Base-by-base conservation (phyloP, 768 basidiomycete species). In the Psilocybe cyanescens region DNA sequence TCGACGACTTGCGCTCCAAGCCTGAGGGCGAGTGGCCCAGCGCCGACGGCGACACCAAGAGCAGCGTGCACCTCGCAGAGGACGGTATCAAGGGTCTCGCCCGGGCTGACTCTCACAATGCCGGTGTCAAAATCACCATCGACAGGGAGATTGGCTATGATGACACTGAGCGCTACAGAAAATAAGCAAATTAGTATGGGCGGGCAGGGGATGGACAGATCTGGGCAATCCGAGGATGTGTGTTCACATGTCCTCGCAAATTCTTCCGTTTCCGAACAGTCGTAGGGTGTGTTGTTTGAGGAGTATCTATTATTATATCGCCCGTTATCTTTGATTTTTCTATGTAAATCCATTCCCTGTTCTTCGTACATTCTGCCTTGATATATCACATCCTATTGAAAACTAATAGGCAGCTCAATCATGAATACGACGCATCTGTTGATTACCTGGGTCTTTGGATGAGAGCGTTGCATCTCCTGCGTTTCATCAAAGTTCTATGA, bases 51-150 rank as follows among this genome's bases (percentile, higher is more conserved):
- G 76, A 75, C 55, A 76, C 70, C 64, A 79, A 85, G 73, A 69
- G 70, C 50, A 81, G 80, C 58, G 81, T 81, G 24, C 57, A 65
- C 55, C 41, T 57, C 19, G 63, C 39, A 4, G 59, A 57, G 44
- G 59, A 61, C 6, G 72, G 66, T 19, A 37, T 60, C 19, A 55
- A 62, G 17, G 50, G 51, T 47, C 37, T 45, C 46, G 50, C 58
- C 28, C 49, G 57, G 14, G 48, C 58, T 1, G 58, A 61, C 57
- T 78, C 71, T 11, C 41, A 44, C 4, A 44, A 44, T 12, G 68
- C 71, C 44, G 86, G 85, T n/a, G 84, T 87, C 37, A 86, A 85
- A 65, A 77, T 87, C 58, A 86, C 85, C 1, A 79, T 87, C 56
- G 81, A 87, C 60, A 73, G 81, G 44, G 80, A 87, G 65, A 76